Base-by-base conservation (phyloP, 108 stramenopile species). In the Stephanodiscus minutulus region DNA sequence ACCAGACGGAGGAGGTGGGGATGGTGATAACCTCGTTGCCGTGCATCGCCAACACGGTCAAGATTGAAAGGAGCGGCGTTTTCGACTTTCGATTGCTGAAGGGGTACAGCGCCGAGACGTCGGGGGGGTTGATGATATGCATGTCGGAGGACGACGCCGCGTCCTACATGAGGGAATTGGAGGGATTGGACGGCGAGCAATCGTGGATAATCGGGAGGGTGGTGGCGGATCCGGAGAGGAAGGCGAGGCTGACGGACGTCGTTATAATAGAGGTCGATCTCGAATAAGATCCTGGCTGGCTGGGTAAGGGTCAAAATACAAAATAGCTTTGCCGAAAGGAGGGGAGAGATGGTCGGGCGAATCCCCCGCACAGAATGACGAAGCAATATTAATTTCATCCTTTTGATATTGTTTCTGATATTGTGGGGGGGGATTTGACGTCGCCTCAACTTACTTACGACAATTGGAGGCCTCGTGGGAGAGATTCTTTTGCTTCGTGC, bases 81-180 rank as follows among this genome's bases (percentile, higher is more conserved):
- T 70, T 88, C 27, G 83, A 91, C 61, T 95, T 95, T 82, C 83
- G 87, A 56, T 66, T 95, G 66, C 36, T 66, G 41, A 57, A 66
- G 46, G 93, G 93, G 6, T 89, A 88, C 62, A 87, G 85, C 58
- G 93, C 93, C 17, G 93, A 95, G 72, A 95, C 93, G 0, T 90
- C 89, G 15, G 93, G 93, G 31, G 93, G 93, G 4, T 73, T 95
- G 33, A 73, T 95, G 81, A 82, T 95, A 61, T 84, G 85, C 57
- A 56, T 95, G 74, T 64, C 82, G 21, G 79, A 88, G 49, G 86
- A 86, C 28, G 61, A 83, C 60, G 94, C 90, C 2, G 49, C 79
- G 49, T 84, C 72, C 1, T 95, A 87, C 55, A 73, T 65, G 15
- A 65, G 62, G 24, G 91, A 90, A 48, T 60, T 95, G 18, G 61